Conservation (phyloP, 139 green algal species). For the Axilococcus clingmanii region DNA sequence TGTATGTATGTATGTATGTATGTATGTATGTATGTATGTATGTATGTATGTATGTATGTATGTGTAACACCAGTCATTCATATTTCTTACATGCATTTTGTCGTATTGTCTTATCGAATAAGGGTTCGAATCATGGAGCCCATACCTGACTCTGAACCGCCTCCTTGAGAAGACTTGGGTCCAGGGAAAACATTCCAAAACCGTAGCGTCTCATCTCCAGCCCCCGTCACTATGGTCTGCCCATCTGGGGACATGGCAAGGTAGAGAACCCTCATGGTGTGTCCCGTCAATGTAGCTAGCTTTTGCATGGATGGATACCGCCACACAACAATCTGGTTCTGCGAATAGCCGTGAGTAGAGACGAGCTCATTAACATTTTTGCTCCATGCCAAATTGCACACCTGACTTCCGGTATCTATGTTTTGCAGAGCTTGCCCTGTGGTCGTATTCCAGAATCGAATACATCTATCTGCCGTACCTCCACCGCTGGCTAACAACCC, state of each 20-base stretch:
- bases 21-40: neutral
- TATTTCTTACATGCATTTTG: neutral
- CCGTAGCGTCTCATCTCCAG: conserved; percentile 87
- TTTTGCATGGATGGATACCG: conserved; percentile 66
- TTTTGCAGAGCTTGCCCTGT: conserved; percentile 54
- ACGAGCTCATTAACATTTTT: conserved; percentile 97
- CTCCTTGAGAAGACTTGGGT: conserved; percentile 29
- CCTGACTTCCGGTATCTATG: conserved; percentile 88
- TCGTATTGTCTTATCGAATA: conserved; percentile 38
- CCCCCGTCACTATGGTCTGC: conserved; percentile 92
- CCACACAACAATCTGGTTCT: conserved; percentile 89
- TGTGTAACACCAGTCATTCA: neutral
- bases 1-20: neutral
- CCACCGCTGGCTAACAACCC: conserved; percentile 86
- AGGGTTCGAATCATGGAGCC: conserved; percentile 49
- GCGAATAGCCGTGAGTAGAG: conserved; percentile 92
- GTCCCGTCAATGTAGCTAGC: conserved; percentile 87
- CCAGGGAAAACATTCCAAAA: conserved; percentile 94
- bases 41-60: neutral
- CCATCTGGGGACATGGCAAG: conserved; percentile 89
- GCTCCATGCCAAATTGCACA: conserved; percentile 94
- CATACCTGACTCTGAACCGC: conserved; percentile 30
- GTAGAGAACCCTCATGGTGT: conserved; percentile 91
- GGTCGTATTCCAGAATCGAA: conserved; percentile 94
- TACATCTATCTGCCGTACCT: conserved; percentile 91